Evolutionary conservation across 768 basidiomycete species (phyloP), one percentile per base, ranked within the genome.

Genomic region (Myochromella boudieri): DNA sequence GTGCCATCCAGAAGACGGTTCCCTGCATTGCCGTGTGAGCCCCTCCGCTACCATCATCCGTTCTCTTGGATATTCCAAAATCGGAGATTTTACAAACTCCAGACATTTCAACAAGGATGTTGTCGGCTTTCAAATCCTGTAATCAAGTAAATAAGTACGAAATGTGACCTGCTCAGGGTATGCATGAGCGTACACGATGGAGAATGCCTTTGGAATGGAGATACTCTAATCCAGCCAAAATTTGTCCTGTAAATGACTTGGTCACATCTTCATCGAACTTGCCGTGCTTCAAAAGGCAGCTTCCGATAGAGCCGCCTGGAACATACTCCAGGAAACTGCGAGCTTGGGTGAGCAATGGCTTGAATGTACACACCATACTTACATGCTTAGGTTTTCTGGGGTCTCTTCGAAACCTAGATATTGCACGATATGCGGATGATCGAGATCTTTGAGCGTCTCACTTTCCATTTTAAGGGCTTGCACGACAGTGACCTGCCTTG

Each of bases 1-100:
- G 95, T 8, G 95, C 95, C 95, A 98, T 97, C 95, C 97, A 99
- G 65, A 97, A 98, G 27, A 98, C 89, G 15, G 95, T 95, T 20
- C 97, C 97, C 64, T 93, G 90, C 92, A 99, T 94, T 17, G 91
- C 89, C 1, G 94, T 95, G 53, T 81, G 84, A 40, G 88, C 88
- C n/a, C 81, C 88, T 57, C 81, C 81, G 42, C 84, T 84, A 42
- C 88, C 79, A 51, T 97, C 92, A 52, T 89, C 92, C 52, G 84
- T 93, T 51, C 91, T 81, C 68, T 97, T 98, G n/a, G 93, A 95
- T 47, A 98, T 97, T 32, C 97, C 97, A 60, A 97, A 97, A 68
- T 98, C 95, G 2, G 93, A 95, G 42, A 99, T 98, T 69, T 98
- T 98, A 77, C 95, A 97, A 18, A 87, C 71, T 1, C 97, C 97